Percentiles rank a stretch among this genome's conserved stretches.
phyloP scores from a whole-genome alignment of 352 stramenopile genomes.

The Saprolegnia parasitica region DNA sequence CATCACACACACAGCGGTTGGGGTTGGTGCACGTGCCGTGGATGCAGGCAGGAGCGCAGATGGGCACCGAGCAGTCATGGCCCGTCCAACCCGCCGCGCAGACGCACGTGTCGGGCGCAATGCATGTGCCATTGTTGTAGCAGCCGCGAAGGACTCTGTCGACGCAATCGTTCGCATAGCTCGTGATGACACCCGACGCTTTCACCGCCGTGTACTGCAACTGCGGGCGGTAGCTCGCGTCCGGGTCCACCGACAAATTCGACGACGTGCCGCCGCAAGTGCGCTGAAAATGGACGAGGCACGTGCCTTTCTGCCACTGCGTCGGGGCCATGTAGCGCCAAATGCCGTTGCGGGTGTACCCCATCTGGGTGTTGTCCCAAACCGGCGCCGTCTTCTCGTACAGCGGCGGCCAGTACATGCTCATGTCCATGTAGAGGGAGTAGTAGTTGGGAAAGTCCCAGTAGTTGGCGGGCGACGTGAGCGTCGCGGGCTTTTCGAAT shows the following conservation, averaged over 20 bases:
- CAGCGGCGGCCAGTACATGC: slow-evolving; percentile 89
- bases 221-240: slow-evolving; percentile 85
- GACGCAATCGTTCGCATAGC: slow-evolving; percentile 70
- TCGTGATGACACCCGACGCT: slow-evolving; percentile 45
- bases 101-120: slow-evolving; percentile 75
- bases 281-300: slow-evolving; percentile 90
- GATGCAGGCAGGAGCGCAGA: slow-evolving; percentile 65
- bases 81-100: slow-evolving; percentile 80
- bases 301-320: slow-evolving; percentile 91
- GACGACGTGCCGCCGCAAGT: slow-evolving; percentile 46
- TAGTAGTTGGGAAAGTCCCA: slow-evolving; percentile 96
- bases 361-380: slow-evolving; percentile 90
- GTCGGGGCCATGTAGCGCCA: slow-evolving; percentile 55
- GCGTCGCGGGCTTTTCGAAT: slow-evolving; percentile 87
- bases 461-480: slow-evolving; percentile 63
- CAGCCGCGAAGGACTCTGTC: slow-evolving; percentile 91
- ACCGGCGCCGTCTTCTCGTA: slow-evolving; percentile 78
- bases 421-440: slow-evolving; percentile 92
- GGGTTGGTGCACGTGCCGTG: slow-evolving; percentile 92
- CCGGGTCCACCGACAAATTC: slow-evolving; percentile 71
- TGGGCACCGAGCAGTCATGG: slow-evolving; percentile 65
- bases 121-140: slow-evolving; percentile 95
- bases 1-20: slow-evolving; percentile 86
- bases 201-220: slow-evolving; percentile 67
- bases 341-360: slow-evolving; percentile 83